Conservation (phyloP, 257 asterid species). For the Mentha longifolia region DNA sequence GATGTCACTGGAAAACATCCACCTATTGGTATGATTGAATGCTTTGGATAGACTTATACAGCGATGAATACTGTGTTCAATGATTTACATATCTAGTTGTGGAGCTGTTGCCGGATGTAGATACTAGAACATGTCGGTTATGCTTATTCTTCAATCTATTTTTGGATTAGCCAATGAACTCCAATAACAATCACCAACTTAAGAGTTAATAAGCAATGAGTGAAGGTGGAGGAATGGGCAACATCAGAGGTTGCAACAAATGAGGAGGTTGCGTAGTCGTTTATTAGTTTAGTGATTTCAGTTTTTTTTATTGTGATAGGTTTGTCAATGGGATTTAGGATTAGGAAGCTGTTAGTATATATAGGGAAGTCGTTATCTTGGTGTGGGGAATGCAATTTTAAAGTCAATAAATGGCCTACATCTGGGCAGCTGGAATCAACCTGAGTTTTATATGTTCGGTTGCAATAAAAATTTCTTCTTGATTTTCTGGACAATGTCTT, state of each 20-base stretch:
- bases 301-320: too few relatives aligned
- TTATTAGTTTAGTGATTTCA: not conserved
- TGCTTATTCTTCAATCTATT: not conserved
- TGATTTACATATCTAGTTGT: conserved; percentile 9
- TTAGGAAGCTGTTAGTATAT: not conserved
- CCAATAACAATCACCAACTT: not conserved
- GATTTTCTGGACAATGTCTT: not conserved
- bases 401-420: not conserved
- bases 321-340: not conserved
- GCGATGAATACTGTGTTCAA: not conserved
- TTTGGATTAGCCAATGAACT: not conserved
- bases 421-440: not conserved
- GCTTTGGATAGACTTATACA: not conserved
- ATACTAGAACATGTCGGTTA: not conserved
- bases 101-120: conserved; percentile 12
- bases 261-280: not conserved
- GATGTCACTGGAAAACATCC: conserved; percentile 73
- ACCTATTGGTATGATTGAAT: conserved; percentile 61
- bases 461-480: not conserved
- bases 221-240: not conserved
- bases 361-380: not conserved
- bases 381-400: not conserved
- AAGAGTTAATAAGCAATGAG: not conserved
- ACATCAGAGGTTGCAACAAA: not conserved
- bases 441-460: not conserved